Conservation (phyloP, 495 filamentous ascomycete species). For the Xylaria flabelliformis region DNA sequence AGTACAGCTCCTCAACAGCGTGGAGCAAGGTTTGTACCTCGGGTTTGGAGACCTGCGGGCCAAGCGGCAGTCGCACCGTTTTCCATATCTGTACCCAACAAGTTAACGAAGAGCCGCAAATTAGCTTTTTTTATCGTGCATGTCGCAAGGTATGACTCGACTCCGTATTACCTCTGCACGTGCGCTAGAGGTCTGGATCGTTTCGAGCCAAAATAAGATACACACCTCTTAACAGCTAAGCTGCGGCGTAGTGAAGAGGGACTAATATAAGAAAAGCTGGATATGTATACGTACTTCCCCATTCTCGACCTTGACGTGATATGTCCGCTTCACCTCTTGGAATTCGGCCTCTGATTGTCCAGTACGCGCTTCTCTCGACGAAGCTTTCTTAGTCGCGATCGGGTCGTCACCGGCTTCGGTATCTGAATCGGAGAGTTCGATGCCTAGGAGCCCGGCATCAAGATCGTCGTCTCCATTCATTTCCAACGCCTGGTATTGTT, state of each 20-base stretch:
- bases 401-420: slow-evolving; percentile 25
- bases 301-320: slow-evolving; percentile 53
- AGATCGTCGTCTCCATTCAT: slow-evolving; percentile 35
- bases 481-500: not conserved
- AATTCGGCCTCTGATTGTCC: slow-evolving; percentile 54
- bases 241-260: not conserved
- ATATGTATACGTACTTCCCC: slow-evolving; percentile 45
- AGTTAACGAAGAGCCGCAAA: not conserved
- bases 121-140: not conserved
- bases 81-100: slow-evolving; percentile 46
- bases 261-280: not conserved
- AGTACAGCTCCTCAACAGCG: slow-evolving; percentile 64
- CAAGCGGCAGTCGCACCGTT: slow-evolving; percentile 48
- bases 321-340: slow-evolving; percentile 44
- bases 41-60: slow-evolving; percentile 43
- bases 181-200: not conserved
- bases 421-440: slow-evolving; percentile 51
- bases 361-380: slow-evolving; percentile 44
- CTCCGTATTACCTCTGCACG: not conserved
- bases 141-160: not conserved
- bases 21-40: slow-evolving; percentile 56
- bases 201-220: not conserved
- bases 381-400: slow-evolving; percentile 15
- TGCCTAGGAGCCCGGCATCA: slow-evolving; percentile 44
- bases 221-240: not conserved